phyloP scores from a whole-genome alignment of 257 asterid genomes.

The Capsicum baccatum region DNA sequence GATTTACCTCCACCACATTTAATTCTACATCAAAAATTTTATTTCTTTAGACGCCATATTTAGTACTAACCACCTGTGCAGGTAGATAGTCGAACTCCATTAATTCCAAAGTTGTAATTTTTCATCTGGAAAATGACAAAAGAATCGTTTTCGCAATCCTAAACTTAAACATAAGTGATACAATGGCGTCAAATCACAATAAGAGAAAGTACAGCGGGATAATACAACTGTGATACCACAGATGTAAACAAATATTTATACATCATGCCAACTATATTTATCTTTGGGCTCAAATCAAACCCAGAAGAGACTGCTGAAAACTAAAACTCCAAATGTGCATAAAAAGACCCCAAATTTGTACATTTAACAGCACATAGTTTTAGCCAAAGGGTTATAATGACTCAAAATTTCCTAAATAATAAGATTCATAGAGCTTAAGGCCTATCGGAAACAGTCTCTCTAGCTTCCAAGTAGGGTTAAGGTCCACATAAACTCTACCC shows the following conservation, averaged over 20 bases:
- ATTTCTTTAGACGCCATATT: background rate
- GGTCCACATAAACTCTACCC: no score
- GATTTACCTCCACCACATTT: background rate
- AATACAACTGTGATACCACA: background rate
- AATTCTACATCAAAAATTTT: background rate
- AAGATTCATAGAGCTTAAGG: background rate
- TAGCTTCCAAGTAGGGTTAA: no score
- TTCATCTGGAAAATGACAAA: background rate
- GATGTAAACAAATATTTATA: background rate
- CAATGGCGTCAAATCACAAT: conserved; percentile 8
- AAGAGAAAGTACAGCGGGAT: background rate
- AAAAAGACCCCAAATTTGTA: background rate
- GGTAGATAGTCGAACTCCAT: conserved; percentile 16
- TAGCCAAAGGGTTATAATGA: conserved; percentile 15
- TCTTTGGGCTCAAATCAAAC: background rate
- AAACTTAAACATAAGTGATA: background rate
- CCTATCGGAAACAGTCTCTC: no score
- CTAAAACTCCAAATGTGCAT: background rate
- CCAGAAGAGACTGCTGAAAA: background rate
- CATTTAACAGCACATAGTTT: background rate
- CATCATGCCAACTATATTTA: background rate
- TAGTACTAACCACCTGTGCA: no score
- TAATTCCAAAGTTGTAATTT: background rate
- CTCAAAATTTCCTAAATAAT: background rate
- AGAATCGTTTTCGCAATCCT: background rate